These are phyloP conservation scores for Laguncularia racemosa DNA, from an alignment of 345 rosid species.

Conservation along the genomic window DNA sequence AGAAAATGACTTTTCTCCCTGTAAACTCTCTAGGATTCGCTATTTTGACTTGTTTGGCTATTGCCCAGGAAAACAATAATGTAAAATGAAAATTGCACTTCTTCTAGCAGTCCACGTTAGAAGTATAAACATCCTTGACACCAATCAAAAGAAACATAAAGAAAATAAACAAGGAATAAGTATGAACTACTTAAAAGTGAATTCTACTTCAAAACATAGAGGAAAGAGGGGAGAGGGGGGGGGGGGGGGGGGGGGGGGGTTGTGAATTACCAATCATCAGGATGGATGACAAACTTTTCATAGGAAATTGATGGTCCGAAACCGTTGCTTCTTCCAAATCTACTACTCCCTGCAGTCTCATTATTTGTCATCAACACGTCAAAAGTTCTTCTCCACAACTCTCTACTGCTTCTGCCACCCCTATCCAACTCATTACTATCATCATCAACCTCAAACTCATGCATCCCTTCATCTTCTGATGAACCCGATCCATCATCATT, in stretches of 20 bases:
- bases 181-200: too few relatives aligned
- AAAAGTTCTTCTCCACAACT: slow-evolving; percentile 3
- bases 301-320: background rate
- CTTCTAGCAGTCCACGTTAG: too few relatives aligned
- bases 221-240: background rate
- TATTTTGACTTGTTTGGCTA: too few relatives aligned
- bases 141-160: too few relatives aligned
- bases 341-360: background rate
- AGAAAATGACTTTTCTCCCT: too few relatives aligned
- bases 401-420: background rate
- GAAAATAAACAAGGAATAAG: too few relatives aligned
- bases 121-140: too few relatives aligned
- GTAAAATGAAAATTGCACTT: too few relatives aligned
- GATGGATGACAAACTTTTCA: slow-evolving; percentile 14
- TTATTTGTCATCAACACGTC: background rate
- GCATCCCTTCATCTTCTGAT: slow-evolving; percentile 2
- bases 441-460: slow-evolving; percentile 2
- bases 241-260: background rate
- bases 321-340: background rate
- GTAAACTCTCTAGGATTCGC: too few relatives aligned
- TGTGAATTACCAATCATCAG: slow-evolving; percentile 18
- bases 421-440: background rate
- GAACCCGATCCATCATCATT: background rate
- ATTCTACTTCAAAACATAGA: background rate
- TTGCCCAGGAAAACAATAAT: too few relatives aligned